These are phyloP conservation scores for Lodderomyces theae DNA, from an alignment of 1,139 yeast species.

Conservation along the genomic window DNA sequence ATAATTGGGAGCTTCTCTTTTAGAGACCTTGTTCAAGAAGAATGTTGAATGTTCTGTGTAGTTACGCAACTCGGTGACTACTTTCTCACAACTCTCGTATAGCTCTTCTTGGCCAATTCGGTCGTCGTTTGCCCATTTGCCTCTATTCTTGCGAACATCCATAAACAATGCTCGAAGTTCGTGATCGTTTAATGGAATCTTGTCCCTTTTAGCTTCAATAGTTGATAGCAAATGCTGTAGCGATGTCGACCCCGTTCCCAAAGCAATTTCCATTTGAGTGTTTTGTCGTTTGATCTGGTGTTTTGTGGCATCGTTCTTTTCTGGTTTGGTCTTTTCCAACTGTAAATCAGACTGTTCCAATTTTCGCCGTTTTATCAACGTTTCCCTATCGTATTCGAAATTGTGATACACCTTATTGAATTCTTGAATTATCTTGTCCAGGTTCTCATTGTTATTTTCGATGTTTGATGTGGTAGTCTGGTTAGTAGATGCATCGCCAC, in stretches of 20 bases:
- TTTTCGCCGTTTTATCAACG: slow-evolving; percentile 71
- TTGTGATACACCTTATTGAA: slow-evolving; percentile 70
- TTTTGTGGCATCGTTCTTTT: slow-evolving; percentile 5
- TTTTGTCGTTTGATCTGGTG: slow-evolving; percentile 8
- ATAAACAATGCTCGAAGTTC: slow-evolving; percentile 82
- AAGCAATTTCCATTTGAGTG: slow-evolving; percentile 16
- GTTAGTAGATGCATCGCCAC: background rate
- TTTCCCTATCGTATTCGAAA: slow-evolving; percentile 80
- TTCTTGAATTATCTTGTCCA: slow-evolving; percentile 38
- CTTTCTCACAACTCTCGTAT: slow-evolving; percentile 96
- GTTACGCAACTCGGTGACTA: slow-evolving; percentile 82
- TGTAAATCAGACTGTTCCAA: slow-evolving; percentile 78
- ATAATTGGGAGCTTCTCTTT: slow-evolving; percentile 96
- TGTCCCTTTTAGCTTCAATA: slow-evolving; percentile 76
- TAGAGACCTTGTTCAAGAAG: slow-evolving; percentile 88
- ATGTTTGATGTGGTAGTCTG: background rate
- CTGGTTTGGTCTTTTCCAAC: slow-evolving; percentile 41
- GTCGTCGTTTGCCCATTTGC: slow-evolving; percentile 97
- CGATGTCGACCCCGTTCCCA: slow-evolving; percentile 69
- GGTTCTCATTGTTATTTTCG: slow-evolving; percentile 28
- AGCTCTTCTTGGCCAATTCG: slow-evolving; percentile 95
- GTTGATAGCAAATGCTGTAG: slow-evolving; percentile 75
- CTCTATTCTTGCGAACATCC: slow-evolving; percentile 91
- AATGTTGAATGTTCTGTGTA: slow-evolving; percentile 97
- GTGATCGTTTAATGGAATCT: slow-evolving; percentile 71